phyloP scores from a whole-genome alignment of 164 flowering plant genomes.

The Euptelea pleiosperma region DNA sequence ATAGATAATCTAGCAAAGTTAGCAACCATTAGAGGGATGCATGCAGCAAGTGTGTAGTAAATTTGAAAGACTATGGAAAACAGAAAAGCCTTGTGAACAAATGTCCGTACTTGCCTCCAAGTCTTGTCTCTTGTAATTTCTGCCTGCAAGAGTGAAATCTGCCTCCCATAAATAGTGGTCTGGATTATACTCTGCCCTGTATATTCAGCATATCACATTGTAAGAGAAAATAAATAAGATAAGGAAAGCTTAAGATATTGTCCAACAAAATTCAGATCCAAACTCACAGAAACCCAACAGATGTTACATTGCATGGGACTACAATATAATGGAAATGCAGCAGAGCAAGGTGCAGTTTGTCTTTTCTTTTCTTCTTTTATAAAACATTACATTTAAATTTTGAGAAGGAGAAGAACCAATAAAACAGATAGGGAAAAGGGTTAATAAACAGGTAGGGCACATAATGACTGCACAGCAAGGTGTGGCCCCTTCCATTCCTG shows the following conservation, averaged over 20 bases:
- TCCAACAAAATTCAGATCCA: not conserved
- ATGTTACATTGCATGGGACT: not conserved
- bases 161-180: conserved; percentile 92
- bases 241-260: not conserved
- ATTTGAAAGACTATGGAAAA: conserved; percentile 2
- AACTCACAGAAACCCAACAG: not conserved
- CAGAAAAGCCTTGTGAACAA: conserved; percentile 17
- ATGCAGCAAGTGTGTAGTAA: not conserved
- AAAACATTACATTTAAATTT: too few species aligned
- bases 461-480: conserved; percentile 82
- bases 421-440: too few species aligned
- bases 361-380: too few species aligned
- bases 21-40: conserved; percentile 6
- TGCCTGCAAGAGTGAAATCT: conserved; percentile 85
- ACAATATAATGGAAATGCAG: too few species aligned
- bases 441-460: too few species aligned
- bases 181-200: conserved; percentile 93
- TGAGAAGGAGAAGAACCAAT: too few species aligned
- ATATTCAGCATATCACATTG: conserved; percentile 13
- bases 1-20: conserved; percentile 12
- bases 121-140: conserved; percentile 73
- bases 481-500: conserved; percentile 62
- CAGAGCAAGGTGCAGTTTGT: too few species aligned
- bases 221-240: not conserved
- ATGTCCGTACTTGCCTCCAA: conserved; percentile 92